Conservation (phyloP, 2,329 filamentous ascomycete species). For the Phialophora verrucosa region DNA sequence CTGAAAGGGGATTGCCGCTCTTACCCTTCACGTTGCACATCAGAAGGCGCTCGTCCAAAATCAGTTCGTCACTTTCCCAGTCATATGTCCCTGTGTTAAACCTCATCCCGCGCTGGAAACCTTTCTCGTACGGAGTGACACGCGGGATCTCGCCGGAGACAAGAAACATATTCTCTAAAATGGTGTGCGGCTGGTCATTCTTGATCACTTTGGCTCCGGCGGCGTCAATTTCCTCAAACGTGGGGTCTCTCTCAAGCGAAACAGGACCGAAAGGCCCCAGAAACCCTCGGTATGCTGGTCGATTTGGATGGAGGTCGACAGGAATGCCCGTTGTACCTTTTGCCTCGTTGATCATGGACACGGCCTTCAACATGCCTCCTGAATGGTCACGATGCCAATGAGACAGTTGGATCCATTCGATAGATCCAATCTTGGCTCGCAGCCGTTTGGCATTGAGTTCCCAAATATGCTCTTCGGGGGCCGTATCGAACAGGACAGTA, state of each 20-base stretch:
- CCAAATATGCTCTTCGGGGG: slow-evolving; percentile 59
- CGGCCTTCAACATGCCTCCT: slow-evolving; percentile 58
- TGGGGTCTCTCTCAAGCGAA: slow-evolving; percentile 60
- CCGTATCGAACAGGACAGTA: slow-evolving; percentile 60
- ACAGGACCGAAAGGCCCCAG: slow-evolving; percentile 50
- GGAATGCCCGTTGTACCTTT: slow-evolving; percentile 45
- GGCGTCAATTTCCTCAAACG: slow-evolving; percentile 54
- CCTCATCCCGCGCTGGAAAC: slow-evolving; percentile 54
- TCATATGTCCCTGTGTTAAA: slow-evolving; percentile 48
- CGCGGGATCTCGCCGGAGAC: slow-evolving; percentile 62
- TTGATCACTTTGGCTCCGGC: slow-evolving; percentile 52
- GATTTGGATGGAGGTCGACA: slow-evolving; percentile 59
- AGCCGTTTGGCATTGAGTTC: slow-evolving; percentile 57
- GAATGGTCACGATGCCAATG: slow-evolving; percentile 64
- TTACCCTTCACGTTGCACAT: slow-evolving; percentile 60
- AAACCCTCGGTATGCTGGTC: slow-evolving; percentile 59
- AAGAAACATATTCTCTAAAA: slow-evolving; percentile 59
- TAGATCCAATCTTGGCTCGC: slow-evolving; percentile 48
- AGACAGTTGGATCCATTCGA: slow-evolving; percentile 58
- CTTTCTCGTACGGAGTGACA: slow-evolving; percentile 56
- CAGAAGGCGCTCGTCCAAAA: slow-evolving; percentile 61
- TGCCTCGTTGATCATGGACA: slow-evolving; percentile 55
- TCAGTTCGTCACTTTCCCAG: slow-evolving; percentile 58
- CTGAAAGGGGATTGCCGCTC: slow-evolving; percentile 4
- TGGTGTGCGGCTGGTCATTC: slow-evolving; percentile 50